These are phyloP conservation scores for Aspergillus ochraceoroseus DNA, from an alignment of 2,329 filamentous ascomycete genomes.

Conservation along the genomic window DNA sequence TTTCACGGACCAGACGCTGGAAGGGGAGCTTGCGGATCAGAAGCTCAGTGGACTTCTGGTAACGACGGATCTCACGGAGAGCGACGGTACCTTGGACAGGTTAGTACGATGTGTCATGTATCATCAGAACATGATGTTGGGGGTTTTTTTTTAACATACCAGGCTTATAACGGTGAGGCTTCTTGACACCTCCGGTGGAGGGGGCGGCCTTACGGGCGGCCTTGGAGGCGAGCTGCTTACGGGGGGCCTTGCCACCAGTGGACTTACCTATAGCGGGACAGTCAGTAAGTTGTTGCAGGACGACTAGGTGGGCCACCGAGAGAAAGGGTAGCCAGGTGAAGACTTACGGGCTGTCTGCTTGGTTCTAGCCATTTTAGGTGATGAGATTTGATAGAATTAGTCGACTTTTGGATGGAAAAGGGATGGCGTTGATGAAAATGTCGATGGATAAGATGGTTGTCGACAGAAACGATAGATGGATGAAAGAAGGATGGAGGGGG, in stretches of 20 bases:
- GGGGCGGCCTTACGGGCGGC: slow-evolving; percentile 97
- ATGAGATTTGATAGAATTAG: slow-evolving; percentile 30
- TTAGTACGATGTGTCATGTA: slow-evolving; percentile 23
- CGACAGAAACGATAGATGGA: slow-evolving; percentile 26
- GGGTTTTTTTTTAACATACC: slow-evolving; percentile 54
- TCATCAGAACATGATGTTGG: neutral
- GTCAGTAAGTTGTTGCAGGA: too few relatives aligned
- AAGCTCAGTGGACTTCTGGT: slow-evolving; percentile 96
- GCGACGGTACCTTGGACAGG: slow-evolving; percentile 67
- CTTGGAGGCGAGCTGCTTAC: slow-evolving; percentile 99
- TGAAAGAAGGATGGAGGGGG: slow-evolving; percentile 36
- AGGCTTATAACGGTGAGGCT: slow-evolving; percentile 86
- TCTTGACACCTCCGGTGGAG: slow-evolving; percentile 95
- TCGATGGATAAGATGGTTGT: slow-evolving; percentile 27
- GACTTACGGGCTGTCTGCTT: slow-evolving; percentile 52
- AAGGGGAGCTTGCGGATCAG: slow-evolving; percentile 97
- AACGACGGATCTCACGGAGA: slow-evolving; percentile 96
- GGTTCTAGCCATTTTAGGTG: slow-evolving; percentile 47
- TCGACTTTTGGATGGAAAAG: slow-evolving; percentile 28
- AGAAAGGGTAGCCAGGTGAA: slow-evolving; percentile 21
- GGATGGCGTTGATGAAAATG: slow-evolving; percentile 28
- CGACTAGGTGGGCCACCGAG: too few relatives aligned
- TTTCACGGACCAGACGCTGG: slow-evolving; percentile 95
- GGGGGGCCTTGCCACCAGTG: slow-evolving; percentile 66
- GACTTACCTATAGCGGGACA: slow-evolving; percentile 58